phyloP scores from a whole-genome alignment of 768 basidiomycete genomes.

The Termitomyces sp. region DNA sequence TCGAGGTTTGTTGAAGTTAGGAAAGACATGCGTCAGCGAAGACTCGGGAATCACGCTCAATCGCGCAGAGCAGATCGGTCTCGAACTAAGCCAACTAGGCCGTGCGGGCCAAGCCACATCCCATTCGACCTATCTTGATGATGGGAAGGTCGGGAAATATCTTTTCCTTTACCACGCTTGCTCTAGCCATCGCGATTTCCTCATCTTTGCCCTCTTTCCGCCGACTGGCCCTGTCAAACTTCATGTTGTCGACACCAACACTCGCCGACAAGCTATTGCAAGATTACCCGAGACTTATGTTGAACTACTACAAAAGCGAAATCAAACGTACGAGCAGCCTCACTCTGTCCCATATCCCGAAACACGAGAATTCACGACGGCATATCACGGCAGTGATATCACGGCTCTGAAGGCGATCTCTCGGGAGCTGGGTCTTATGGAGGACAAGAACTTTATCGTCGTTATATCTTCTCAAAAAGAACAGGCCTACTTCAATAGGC shows the following conservation, averaged over 20 bases:
- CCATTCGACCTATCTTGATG: constrained; percentile 67
- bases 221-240: constrained; percentile 67
- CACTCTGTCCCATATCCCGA: constrained; percentile 61
- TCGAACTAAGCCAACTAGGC: constrained; percentile 81
- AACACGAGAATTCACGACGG: constrained; percentile 52
- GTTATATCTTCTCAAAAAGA: constrained; percentile 86
- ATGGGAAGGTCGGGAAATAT: constrained; percentile 66
- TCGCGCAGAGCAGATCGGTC: constrained; percentile 73
- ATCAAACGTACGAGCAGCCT: constrained; percentile 31
- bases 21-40: constrained; percentile 72
- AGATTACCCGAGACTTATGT: constrained; percentile 72
- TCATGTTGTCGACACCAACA: constrained; percentile 87
- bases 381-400: constrained; percentile 74
- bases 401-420: constrained; percentile 85
- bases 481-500: constrained; percentile 72
- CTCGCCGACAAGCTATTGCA: constrained; percentile 76
- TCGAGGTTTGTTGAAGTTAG: constrained; percentile 78
- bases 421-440: constrained; percentile 74
- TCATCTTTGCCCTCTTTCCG: constrained; percentile 85
- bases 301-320: constrained; percentile 53
- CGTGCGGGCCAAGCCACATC: constrained; percentile 50
- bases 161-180: constrained; percentile 86
- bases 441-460: constrained; percentile 68
- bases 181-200: constrained; percentile 66
- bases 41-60: constrained; percentile 70